Percentiles rank a stretch among this genome's conserved stretches.
Evolutionary conservation across 257 asterid species (phyloP).

Genomic region (Ligustrum vulgare): DNA sequence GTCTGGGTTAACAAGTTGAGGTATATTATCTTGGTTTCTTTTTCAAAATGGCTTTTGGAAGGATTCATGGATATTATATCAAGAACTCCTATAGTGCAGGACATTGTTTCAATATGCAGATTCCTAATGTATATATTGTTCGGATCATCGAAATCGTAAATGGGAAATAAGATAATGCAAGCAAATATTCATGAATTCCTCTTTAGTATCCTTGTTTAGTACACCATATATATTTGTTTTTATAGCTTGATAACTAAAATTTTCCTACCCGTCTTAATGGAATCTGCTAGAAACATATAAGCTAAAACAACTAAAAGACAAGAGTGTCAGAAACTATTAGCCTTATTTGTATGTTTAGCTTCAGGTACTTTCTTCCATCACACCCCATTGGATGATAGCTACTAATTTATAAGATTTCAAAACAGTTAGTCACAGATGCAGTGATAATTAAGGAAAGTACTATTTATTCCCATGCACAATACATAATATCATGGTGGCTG

Average conservation of each 20-base stretch:
- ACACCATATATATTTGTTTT: not conserved
- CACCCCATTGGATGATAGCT: not conserved
- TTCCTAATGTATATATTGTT: not conserved
- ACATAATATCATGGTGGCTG: conserved; percentile 11
- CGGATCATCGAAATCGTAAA: not conserved
- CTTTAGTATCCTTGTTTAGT: not conserved
- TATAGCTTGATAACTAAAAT: not conserved
- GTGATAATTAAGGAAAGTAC: not conserved
- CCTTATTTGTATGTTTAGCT: not conserved
- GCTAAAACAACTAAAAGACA: not conserved
- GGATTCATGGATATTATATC: conserved; percentile 5
- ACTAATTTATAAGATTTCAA: not conserved
- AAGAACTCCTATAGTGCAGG: conserved; percentile 13
- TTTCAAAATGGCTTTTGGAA: not conserved
- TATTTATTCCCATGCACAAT: not conserved
- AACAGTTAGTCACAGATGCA: not conserved
- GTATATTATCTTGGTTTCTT: conserved; percentile 39
- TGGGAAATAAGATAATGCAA: not conserved
- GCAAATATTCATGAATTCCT: not conserved
- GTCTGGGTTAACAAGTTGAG: conserved; percentile 94
- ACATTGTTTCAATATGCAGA: conserved; percentile 5
- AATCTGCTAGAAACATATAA: not conserved
- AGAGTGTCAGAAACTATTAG: not conserved
- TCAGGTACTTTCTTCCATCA: not conserved
- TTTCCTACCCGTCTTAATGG: not conserved